These are phyloP conservation scores for Lactarius vividus DNA, from an alignment of 768 basidiomycete genomes.

Conservation along the genomic window DNA sequence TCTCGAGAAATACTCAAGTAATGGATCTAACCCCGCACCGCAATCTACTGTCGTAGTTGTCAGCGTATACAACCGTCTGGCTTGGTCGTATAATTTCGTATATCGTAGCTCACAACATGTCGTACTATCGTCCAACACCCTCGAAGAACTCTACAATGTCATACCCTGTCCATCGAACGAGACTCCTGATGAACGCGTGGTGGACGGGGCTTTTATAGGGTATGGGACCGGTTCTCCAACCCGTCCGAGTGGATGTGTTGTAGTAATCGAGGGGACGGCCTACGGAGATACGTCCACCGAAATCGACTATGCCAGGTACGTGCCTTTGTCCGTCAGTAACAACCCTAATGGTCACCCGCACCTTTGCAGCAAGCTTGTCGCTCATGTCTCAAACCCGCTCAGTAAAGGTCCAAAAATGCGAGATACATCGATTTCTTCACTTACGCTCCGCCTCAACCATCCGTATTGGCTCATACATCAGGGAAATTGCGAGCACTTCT, in stretches of 20 bases:
- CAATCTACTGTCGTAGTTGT: conserved; percentile 53
- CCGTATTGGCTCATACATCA: conserved; percentile 83
- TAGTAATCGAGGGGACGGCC: conserved; percentile 59
- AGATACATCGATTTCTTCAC: conserved; percentile 49
- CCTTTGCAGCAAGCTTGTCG: conserved; percentile 46
- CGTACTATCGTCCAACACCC: conserved; percentile 66
- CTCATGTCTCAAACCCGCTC: conserved; percentile 38
- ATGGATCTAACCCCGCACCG: conserved; percentile 24
- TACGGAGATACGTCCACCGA: conserved; percentile 54
- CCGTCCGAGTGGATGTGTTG: conserved; percentile 41
- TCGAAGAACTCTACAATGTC: conserved; percentile 55
- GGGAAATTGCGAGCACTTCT: conserved; percentile 80
- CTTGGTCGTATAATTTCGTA: conserved; percentile 60
- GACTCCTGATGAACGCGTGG: conserved; percentile 42
- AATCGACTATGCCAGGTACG: conserved; percentile 60
- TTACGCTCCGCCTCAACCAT: conserved; percentile 61
- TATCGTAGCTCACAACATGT: conserved; percentile 66
- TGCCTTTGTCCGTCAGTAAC: conserved; percentile 24
- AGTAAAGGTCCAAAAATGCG: conserved; percentile 40
- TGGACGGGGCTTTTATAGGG: conserved; percentile 35
- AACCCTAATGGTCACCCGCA: conserved; percentile 9
- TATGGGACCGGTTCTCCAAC: conserved; percentile 31
- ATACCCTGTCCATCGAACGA: conserved; percentile 66
- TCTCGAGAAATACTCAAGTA: conserved; percentile 13
- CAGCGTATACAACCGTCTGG: conserved; percentile 56